phyloP scores from a whole-genome alignment of 768 basidiomycete genomes.

The Leucosporidium scottii region DNA sequence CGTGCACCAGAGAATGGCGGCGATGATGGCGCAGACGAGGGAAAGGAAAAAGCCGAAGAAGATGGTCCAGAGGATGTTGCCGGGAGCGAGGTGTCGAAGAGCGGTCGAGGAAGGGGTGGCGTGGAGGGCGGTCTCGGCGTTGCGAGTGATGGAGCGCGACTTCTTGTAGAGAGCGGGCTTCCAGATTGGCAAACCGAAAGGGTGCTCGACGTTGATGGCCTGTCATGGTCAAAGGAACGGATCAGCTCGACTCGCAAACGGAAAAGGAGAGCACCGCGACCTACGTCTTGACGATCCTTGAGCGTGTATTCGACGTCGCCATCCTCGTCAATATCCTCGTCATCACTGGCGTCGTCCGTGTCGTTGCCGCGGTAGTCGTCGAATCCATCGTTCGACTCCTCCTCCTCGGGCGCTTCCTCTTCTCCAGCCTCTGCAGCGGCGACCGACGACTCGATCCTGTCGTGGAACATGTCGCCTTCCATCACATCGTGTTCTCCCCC shows the following conservation, averaged over 20 bases:
- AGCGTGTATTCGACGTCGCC: slow-evolving; percentile 51
- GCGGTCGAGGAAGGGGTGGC: slow-evolving; percentile 85
- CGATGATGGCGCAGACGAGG: slow-evolving; percentile 59
- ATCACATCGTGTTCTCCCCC: slow-evolving; percentile 16
- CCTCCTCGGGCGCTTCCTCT: not conserved
- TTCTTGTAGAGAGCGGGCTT: slow-evolving; percentile 99
- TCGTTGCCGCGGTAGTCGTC: slow-evolving; percentile 12
- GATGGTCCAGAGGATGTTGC: slow-evolving; percentile 86
- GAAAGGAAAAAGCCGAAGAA: slow-evolving; percentile 93
- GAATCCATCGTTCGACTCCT: slow-evolving; percentile 7
- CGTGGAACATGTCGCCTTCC: slow-evolving; percentile 8
- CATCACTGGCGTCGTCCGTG: slow-evolving; percentile 26
- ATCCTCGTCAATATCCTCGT: slow-evolving; percentile 3
- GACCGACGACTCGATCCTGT: not conserved
- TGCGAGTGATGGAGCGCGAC: slow-evolving; percentile 86
- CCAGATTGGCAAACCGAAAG: slow-evolving; percentile 98
- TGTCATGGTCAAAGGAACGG: slow-evolving; percentile 37
- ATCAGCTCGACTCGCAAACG: not conserved
- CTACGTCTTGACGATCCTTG: slow-evolving; percentile 81
- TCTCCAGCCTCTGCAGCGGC: slow-evolving; percentile 6
- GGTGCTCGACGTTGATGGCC: slow-evolving; percentile 92
- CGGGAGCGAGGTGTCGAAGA: slow-evolving; percentile 83
- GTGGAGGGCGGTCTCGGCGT: slow-evolving; percentile 91
- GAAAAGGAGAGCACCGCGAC: not conserved
- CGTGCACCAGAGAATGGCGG: slow-evolving; percentile 61